Conservation (phyloP, 2,329 filamentous ascomycete species). For the Claviceps purpurea region DNA sequence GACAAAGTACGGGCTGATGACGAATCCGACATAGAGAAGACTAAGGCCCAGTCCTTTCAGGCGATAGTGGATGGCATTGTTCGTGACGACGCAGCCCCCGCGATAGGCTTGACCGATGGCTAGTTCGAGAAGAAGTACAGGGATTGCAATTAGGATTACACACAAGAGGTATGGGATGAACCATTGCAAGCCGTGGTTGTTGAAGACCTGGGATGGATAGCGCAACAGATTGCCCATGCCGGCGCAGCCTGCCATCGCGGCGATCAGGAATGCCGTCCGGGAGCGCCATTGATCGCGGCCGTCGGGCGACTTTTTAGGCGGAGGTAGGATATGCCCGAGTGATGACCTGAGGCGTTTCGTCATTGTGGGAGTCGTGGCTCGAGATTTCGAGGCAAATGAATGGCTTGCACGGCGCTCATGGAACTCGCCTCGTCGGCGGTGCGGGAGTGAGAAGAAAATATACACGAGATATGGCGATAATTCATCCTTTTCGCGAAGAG, state of each 20-base stretch:
- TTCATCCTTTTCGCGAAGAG: neutral
- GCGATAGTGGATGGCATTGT: constrained; percentile 37
- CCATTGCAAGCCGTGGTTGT: constrained; percentile 47
- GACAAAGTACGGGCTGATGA: constrained; percentile 44
- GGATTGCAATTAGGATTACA: constrained; percentile 42
- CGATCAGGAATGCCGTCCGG: constrained; percentile 39
- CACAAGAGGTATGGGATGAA: constrained; percentile 44
- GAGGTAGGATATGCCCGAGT: neutral
- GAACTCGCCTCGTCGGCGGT: neutral
- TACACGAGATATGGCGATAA: neutral
- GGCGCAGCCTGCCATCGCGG: constrained; percentile 44
- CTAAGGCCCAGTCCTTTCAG: constrained; percentile 41
- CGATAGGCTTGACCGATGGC: constrained; percentile 58
- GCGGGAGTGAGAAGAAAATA: neutral
- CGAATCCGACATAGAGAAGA: constrained; percentile 36
- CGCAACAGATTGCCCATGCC: constrained; percentile 45
- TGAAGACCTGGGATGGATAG: constrained; percentile 45
- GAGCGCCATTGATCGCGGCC: constrained; percentile 42
- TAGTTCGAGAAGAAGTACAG: constrained; percentile 41
- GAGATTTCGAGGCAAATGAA: neutral
- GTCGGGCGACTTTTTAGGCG: constrained; percentile 16
- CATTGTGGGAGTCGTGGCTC: neutral
- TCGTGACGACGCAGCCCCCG: constrained; percentile 40
- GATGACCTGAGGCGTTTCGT: neutral
- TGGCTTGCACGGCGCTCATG: neutral